Evolutionary conservation across 2,329 filamentous ascomycete species (phyloP), one percentile per base, ranked within the genome.

Genomic region (Teratosphaeria zuluensis): DNA sequence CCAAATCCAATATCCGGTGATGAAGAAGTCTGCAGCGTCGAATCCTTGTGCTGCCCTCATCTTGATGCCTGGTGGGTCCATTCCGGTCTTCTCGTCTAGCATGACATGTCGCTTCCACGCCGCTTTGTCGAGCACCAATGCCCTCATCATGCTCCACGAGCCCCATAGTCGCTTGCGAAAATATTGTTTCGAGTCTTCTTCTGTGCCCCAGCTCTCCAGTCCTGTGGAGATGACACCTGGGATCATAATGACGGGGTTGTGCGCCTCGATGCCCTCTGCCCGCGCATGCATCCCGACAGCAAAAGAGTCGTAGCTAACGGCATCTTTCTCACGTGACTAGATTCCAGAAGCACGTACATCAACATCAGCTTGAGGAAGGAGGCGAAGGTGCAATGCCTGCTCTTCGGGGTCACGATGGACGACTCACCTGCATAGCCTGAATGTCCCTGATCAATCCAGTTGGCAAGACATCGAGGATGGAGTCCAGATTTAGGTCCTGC

Each of bases 131-230:
- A 95, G 76, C 1, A 99, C 90, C 64, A 99, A 76, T 0, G 94
- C 92, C 55, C 88, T 84, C 91, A 99, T 96, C 94, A 99, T 99
- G 63, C 84, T 95, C 94, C 95, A 99, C 66, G 90, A 96, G 4
- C 94, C 94, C 94, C 94, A 99, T 55, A 99, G 77, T 57, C 94
- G 81, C 76, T 95, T 96, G 62, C 94, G 82, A 74, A 99, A 99
- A 75, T 97, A 99, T 60, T 87, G 88, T 38, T 90, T 83, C 7
- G 92, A 96, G 51, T 81, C 78, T 69, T 92, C 89, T 55, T 88
- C 85, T 0, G 94, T 97, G 3, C 92, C 90, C 94, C 94, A 99
- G 54, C 90, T 96, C 75, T 99, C 94, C 28, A 99, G 81, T 1
- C 94, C 94, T 0, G 94, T 97, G 0, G 94, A 97, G 65, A 99